These are phyloP conservation scores for Penicillium oxalicum DNA, from an alignment of 2,329 filamentous ascomycete genomes.

Conservation along the genomic window DNA sequence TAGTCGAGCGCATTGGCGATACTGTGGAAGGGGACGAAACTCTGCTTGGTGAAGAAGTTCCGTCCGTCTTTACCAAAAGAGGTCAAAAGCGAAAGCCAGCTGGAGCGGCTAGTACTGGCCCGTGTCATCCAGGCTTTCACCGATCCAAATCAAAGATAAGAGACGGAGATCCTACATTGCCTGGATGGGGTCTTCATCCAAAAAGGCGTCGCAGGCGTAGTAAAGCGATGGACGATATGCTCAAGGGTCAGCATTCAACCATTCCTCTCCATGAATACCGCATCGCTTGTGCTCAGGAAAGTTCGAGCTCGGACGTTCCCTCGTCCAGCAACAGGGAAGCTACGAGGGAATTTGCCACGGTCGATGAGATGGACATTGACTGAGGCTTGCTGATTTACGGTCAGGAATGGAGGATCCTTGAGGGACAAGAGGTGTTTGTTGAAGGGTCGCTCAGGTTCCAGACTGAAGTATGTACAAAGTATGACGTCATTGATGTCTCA, in stretches of 20 bases:
- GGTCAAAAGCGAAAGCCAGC: constrained; percentile 34
- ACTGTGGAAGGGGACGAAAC: constrained; percentile 26
- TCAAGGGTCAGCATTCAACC: constrained; percentile 1
- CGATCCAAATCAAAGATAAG: constrained; percentile 4
- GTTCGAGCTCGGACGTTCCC: constrained; percentile 17
- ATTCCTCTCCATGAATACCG: constrained; percentile 14
- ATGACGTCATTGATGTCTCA: constrained; percentile 33
- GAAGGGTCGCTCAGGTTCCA: too few relatives aligned
- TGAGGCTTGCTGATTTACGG: constrained; percentile 11
- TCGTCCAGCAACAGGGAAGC: constrained; percentile 18
- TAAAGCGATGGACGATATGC: constrained; percentile 13
- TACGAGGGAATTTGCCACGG: constrained; percentile 7
- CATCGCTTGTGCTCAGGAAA: constrained; percentile 13
- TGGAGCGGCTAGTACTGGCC: constrained; percentile 6
- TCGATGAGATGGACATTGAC: constrained; percentile 34
- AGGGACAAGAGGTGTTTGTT: too few relatives aligned
- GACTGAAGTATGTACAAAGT: background rate
- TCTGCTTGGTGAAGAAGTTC: constrained; percentile 4
- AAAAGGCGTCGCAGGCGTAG: constrained; percentile 26
- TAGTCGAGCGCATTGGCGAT: constrained; percentile 30
- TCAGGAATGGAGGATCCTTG: too few relatives aligned
- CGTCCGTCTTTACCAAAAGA: constrained; percentile 13
- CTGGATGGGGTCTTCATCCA: constrained; percentile 12
- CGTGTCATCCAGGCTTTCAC: constrained; percentile 4
- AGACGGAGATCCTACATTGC: constrained; percentile 10